phyloP scores from a whole-genome alignment of 371 early-diverging fungal genomes.

The Mucor sp. region DNA sequence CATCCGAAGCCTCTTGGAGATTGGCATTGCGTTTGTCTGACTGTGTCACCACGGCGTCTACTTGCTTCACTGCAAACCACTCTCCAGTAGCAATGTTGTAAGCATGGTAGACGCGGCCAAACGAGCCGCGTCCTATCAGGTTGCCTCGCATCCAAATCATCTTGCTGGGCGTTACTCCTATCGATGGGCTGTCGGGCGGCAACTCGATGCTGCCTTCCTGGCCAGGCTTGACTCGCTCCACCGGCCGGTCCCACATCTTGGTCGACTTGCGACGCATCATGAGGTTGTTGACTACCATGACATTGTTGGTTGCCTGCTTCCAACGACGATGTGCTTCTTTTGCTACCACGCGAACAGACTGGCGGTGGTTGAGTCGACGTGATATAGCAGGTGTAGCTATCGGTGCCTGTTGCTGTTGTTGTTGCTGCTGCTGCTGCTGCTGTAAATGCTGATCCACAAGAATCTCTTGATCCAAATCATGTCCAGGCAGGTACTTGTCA shows the following conservation, averaged over 20 bases:
- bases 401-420: not conserved
- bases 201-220: conserved; percentile 18
- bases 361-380: conserved; percentile 31
- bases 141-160: conserved; percentile 83
- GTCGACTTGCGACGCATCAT: conserved; percentile 55
- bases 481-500: conserved; percentile 72
- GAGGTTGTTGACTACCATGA: conserved; percentile 24
- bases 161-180: conserved; percentile 18
- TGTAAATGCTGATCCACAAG: conserved; percentile 3
- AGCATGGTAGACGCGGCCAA: conserved; percentile 95
- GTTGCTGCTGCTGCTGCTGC: not conserved
- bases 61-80: conserved; percentile 98
- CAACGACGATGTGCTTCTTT: conserved; percentile 55
- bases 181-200: not conserved
- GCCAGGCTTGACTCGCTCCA: conserved; percentile 55
- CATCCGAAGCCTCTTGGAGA: conserved; percentile 27
- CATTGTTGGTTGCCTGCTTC: conserved; percentile 19
- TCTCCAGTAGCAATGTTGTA: conserved; percentile 83
- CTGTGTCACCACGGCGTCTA: conserved; percentile 65
- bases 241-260: conserved; percentile 59
- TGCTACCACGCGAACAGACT: conserved; percentile 62
- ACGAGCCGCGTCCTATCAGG: conserved; percentile 96
- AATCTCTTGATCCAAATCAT: conserved; percentile 72
- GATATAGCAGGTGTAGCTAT: not conserved
- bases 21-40: conserved; percentile 39